These are phyloP conservation scores for Penicillium thymicola DNA, from an alignment of 2,329 filamentous ascomycete genomes.

Conservation along the genomic window DNA sequence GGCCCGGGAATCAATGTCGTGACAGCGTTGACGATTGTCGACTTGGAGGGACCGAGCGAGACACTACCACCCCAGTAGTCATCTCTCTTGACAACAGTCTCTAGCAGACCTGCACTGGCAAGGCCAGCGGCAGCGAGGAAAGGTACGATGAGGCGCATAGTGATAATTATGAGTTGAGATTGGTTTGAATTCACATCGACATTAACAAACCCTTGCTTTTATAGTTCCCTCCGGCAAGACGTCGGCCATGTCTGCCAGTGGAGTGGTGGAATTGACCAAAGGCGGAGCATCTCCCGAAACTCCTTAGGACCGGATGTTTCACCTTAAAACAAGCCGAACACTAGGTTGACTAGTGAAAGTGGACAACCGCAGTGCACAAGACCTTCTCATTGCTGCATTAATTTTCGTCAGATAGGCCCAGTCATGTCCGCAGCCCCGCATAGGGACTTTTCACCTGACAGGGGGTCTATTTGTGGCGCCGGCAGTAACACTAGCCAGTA, in stretches of 20 bases:
- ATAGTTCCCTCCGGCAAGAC: background rate
- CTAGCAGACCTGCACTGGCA: constrained; percentile 15
- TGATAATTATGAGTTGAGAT: background rate
- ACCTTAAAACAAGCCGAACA: constrained; percentile 8
- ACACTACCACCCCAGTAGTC: constrained; percentile 41
- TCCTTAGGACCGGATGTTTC: constrained; percentile 2
- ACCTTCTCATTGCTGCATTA: constrained; percentile 8
- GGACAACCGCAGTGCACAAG: too few species aligned
- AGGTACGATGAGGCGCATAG: constrained; percentile 9
- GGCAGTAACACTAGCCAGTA: background rate
- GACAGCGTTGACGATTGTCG: constrained; percentile 40
- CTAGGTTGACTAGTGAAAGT: background rate
- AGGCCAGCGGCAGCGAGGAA: constrained; percentile 7
- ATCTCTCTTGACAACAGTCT: constrained; percentile 27
- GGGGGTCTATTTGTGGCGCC: background rate
- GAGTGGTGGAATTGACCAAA: constrained; percentile 2
- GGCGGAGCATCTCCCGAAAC: background rate
- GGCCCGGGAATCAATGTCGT: constrained; percentile 43
- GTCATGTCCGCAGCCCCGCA: background rate
- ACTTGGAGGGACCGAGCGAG: constrained; percentile 39
- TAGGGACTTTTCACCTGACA: background rate
- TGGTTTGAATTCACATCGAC: background rate
- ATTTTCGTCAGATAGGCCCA: background rate
- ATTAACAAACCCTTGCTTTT: background rate
- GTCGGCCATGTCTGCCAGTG: background rate